A percentile compares a stretch with the other conserved stretches of the same genome.
phyloP scores from a whole-genome alignment of 257 asterid species.

The Solanum etuberosum region DNA sequence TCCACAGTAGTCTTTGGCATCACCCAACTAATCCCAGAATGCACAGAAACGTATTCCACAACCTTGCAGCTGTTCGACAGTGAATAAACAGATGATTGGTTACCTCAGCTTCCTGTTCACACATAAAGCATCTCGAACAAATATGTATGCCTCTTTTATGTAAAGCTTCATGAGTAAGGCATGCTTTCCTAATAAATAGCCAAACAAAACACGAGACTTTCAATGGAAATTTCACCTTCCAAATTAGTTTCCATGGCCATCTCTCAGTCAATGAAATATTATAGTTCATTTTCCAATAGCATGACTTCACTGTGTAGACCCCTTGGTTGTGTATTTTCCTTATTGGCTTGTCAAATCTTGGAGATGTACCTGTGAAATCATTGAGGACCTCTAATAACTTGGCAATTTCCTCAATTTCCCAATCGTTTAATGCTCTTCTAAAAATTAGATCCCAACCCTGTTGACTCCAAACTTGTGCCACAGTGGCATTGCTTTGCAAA shows the following conservation, averaged over 20 bases:
- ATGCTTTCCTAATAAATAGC: neutral
- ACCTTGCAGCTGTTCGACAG: neutral
- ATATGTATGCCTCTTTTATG: neutral
- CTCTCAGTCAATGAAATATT: conserved; percentile 1
- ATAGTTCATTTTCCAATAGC: neutral
- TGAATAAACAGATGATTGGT: neutral
- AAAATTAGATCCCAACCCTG: no score
- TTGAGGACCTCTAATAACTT: no score
- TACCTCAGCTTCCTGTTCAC: neutral
- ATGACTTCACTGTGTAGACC: neutral
- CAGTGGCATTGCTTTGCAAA: no score
- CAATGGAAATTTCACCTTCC: neutral
- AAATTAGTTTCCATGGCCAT: neutral
- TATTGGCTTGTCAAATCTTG: no score
- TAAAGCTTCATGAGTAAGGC: neutral
- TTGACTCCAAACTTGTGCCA: no score
- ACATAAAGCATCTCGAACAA: neutral
- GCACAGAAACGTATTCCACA: neutral
- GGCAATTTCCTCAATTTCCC: no score
- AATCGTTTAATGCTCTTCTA: no score
- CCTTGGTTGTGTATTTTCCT: no score
- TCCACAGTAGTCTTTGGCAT: neutral
- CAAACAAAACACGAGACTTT: neutral
- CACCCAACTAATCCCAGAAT: neutral
- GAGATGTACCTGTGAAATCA: no score